phyloP scores from a whole-genome alignment of 179 eudicot species.

The Silene noctiflora region DNA sequence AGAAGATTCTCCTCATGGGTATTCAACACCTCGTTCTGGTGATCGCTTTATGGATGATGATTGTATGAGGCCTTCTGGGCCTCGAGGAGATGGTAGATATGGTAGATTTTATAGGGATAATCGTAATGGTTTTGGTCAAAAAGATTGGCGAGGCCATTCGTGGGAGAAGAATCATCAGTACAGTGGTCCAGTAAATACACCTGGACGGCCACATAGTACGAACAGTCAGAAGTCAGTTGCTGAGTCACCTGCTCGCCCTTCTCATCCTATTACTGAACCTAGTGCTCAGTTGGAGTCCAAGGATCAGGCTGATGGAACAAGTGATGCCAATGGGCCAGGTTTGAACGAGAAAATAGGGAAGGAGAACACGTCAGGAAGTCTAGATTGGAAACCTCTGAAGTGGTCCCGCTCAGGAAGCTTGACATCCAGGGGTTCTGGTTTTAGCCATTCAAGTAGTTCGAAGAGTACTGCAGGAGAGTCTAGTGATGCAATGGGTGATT shows the following conservation, averaged over 20 bases:
- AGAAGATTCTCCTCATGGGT: constrained; percentile 58
- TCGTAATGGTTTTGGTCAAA: constrained; percentile 49
- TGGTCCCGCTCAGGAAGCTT: constrained; percentile 86
- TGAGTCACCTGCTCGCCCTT: constrained; percentile 39
- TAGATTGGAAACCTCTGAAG: constrained; percentile 77
- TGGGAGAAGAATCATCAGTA: constrained; percentile 41
- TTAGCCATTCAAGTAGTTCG: constrained; percentile 66
- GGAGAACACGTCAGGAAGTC: constrained; percentile 48
- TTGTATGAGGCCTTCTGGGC: constrained; percentile 40
- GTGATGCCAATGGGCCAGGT: constrained; percentile 36
- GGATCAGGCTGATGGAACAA: constrained; percentile 49
- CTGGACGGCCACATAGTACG: constrained; percentile 36
- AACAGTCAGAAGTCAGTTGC: constrained; percentile 43
- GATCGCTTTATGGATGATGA: constrained; percentile 59
- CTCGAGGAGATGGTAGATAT: constrained; percentile 58
- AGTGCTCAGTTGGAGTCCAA: constrained; percentile 41
- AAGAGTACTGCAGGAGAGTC: constrained; percentile 60
- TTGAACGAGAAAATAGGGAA: constrained; percentile 44
- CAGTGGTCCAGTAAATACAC: constrained; percentile 35
- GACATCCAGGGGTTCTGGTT: constrained; percentile 66
- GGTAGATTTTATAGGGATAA: constrained; percentile 53
- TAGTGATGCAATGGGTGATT: constrained; percentile 42
- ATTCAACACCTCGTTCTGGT: constrained; percentile 46
- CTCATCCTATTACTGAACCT: constrained; percentile 50
- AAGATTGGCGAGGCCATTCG: constrained; percentile 51